Percentiles rank a stretch among this genome's conserved stretches.
phyloP scores from a whole-genome alignment of 495 filamentous ascomycete species.

The Neurospora sp. region DNA sequence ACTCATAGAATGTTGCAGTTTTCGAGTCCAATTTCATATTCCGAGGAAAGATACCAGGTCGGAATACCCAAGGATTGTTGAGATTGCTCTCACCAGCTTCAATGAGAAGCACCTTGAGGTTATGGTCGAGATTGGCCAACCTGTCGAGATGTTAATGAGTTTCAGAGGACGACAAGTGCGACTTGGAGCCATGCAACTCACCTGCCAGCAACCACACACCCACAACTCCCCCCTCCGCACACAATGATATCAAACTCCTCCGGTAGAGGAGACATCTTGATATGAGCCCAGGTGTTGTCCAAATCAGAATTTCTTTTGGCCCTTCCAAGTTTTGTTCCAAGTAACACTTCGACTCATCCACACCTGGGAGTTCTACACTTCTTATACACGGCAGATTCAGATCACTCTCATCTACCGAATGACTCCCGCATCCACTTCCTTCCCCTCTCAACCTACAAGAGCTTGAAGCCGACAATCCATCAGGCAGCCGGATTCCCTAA shows the following conservation, averaged over 20 bases:
- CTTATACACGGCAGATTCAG: not conserved
- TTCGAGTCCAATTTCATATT: constrained; percentile 56
- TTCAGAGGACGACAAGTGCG: not conserved
- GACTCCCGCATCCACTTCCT: not conserved
- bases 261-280: constrained; percentile 36
- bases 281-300: not conserved
- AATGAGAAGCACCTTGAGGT: constrained; percentile 68
- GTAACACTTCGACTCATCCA: not conserved
- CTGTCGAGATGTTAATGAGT: constrained; percentile 22
- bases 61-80: constrained; percentile 76
- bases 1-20: constrained; percentile 79
- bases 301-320: not conserved
- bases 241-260: constrained; percentile 82
- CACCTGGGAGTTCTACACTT: not conserved
- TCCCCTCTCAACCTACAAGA: not conserved
- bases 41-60: constrained; percentile 66
- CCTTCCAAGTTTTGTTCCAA: not conserved
- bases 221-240: constrained; percentile 60
- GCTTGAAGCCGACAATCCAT: not conserved
- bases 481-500: not conserved
- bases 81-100: constrained; percentile 72
- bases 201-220: constrained; percentile 68
- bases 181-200: constrained; percentile 8
- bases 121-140: constrained; percentile 71
- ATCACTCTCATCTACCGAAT: not conserved